Base-by-base conservation (phyloP, 352 stramenopile genomes). In the Peronospora tabacina region DNA sequence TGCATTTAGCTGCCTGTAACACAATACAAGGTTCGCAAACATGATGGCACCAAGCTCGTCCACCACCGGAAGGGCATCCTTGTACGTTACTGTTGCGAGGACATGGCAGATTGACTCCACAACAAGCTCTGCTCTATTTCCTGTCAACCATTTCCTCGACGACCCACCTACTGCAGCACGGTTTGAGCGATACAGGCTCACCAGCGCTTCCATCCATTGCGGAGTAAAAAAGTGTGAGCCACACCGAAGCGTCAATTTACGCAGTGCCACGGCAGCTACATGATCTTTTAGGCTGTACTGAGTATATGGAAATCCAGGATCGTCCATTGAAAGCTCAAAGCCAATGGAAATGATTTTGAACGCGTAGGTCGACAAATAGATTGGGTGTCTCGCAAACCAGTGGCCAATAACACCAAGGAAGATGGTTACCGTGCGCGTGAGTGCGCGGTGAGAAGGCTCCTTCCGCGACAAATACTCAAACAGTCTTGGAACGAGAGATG, bases 381-480 rank as follows among this genome's bases (percentile, higher is more conserved):
- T 63, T 3, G 76, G 77, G 40, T 88, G 77, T 38, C 62, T 66
- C 22, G 75, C 76, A 59, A 88, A 90, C 80, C 80, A 90, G 49
- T 85, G 72, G 5, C 73, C 65, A 7, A 72, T 66, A 19, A 88
- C 71, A 15, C 80, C 80, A 39, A 89, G 55, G 49, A 90, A 85
- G 17, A 90, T 82, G 12, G 71, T 87, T 5, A 66, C 43, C 2
- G 78, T 90, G 37, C 76, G 72, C 30, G 59, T 66, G 0, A 90
- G 62, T 26, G 72, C 75, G 13, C 68, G 59, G 49, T 90, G 75
- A 12, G 64, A 70, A 9, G 76, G 74, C 40, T 85, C 63, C 20
- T 85, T 75, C 8, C 75, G 68, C 26, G 80, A 82, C 63, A 90
- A 77, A 44, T 58, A 74, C 33, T 86, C 74, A 42, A 90, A 90